These are phyloP conservation scores for Wallacemonas sp. DNA, from an alignment of 208 protist species.

Conservation along the genomic window DNA sequence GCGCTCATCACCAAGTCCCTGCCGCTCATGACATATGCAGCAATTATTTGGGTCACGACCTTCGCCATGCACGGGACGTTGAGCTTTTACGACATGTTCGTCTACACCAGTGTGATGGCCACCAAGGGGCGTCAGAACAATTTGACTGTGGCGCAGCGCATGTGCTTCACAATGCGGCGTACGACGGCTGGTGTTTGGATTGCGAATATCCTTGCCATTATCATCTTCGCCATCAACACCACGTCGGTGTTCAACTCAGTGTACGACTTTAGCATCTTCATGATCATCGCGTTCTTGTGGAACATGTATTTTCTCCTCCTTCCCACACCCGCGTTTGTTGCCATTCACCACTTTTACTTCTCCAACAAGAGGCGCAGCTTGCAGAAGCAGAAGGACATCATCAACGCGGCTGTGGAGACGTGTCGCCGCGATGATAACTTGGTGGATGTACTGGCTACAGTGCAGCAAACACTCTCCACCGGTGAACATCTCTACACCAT, in stretches of 20 bases:
- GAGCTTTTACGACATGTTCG: constrained; percentile 68
- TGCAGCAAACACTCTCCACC: constrained; percentile 30
- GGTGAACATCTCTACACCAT: constrained; percentile 24
- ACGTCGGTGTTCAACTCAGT: constrained; percentile 49
- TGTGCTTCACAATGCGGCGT: constrained; percentile 53
- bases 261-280: constrained; percentile 53
- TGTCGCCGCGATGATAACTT: constrained; percentile 28
- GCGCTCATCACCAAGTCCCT: constrained; percentile 33
- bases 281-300: constrained; percentile 54
- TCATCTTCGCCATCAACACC: constrained; percentile 59
- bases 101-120: constrained; percentile 55
- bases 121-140: constrained; percentile 62
- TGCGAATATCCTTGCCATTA: constrained; percentile 45
- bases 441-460: constrained; percentile 24
- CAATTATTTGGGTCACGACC: constrained; percentile 49
- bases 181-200: constrained; percentile 39
- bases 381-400: constrained; percentile 49
- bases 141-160: constrained; percentile 58
- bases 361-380: constrained; percentile 39
- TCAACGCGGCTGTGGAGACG: constrained; percentile 22
- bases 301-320: constrained; percentile 58
- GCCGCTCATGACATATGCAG: constrained; percentile 42
- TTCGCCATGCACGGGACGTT: constrained; percentile 62
- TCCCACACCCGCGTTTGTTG: constrained; percentile 48
- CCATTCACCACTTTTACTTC: constrained; percentile 62